These are phyloP conservation scores for Lagerstroemia speciosa DNA, from an alignment of 345 rosid genomes.

Conservation along the genomic window DNA sequence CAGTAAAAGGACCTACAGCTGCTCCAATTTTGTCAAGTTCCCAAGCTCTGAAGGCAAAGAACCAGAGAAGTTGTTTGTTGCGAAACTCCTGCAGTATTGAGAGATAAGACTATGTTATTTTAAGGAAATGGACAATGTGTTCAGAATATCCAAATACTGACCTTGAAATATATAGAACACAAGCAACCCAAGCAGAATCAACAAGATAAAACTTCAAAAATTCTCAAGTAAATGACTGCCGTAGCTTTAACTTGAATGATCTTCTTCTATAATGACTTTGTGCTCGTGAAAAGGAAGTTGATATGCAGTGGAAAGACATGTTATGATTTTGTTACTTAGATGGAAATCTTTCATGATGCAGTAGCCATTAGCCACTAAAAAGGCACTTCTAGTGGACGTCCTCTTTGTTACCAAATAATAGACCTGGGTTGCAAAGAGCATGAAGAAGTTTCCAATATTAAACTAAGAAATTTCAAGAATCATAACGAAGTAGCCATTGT, in stretches of 20 bases:
- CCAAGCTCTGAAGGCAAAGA: slow-evolving; percentile 59
- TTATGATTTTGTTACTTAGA: neutral
- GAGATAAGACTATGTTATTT: neutral
- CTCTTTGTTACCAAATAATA: too few relatives aligned
- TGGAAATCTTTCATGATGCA: neutral
- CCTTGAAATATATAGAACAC: neutral
- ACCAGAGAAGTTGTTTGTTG: slow-evolving; percentile 61
- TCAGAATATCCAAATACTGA: too few relatives aligned
- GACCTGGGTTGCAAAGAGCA: neutral
- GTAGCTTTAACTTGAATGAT: too few relatives aligned
- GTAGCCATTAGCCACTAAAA: neutral
- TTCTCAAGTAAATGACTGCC: neutral
- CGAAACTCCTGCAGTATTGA: slow-evolving; percentile 28
- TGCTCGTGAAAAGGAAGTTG: too few relatives aligned
- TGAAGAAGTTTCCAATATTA: neutral
- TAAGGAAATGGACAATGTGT: neutral
- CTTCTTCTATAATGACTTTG: too few relatives aligned
- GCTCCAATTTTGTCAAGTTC: slow-evolving; percentile 28
- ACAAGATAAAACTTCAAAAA: neutral
- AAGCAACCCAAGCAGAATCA: neutral
- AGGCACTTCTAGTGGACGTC: neutral
- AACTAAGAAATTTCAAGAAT: too few relatives aligned
- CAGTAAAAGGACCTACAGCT: slow-evolving; percentile 39
- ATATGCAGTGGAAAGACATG: too few relatives aligned
- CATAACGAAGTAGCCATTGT: too few relatives aligned